A percentile compares a stretch with the other conserved stretches of the same genome.
Evolutionary conservation across 106 monocot genomes (phyloP).

Genomic region (Platanthera zijinensis): DNA sequence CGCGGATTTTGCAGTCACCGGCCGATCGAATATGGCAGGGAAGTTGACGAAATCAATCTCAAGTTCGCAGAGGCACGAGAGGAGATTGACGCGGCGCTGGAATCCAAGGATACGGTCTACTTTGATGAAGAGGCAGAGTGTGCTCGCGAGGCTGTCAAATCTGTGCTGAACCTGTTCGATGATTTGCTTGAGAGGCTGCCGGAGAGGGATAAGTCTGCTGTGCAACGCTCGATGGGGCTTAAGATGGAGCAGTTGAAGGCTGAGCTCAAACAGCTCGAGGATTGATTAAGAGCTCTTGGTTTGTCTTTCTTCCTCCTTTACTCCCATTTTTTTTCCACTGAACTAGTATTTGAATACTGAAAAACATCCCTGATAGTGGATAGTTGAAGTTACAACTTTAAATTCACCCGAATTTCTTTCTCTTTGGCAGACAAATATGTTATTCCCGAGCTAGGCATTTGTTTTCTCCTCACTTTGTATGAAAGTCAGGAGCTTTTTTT

Average conservation of each 20-base stretch:
- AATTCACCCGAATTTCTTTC: too few relatives aligned
- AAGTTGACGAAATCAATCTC: slow-evolving; percentile 92
- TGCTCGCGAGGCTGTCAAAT: slow-evolving; percentile 81
- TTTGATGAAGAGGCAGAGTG: slow-evolving; percentile 93
- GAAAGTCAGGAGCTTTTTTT: too few relatives aligned
- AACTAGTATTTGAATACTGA: too few relatives aligned
- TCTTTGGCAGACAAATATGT: too few relatives aligned
- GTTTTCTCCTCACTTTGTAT: too few relatives aligned
- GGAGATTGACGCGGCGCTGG: slow-evolving; percentile 96
- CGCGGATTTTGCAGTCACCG: slow-evolving; percentile 17
- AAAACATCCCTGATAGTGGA: too few relatives aligned
- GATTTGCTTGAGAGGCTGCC: slow-evolving; percentile 52
- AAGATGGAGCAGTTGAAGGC: slow-evolving; percentile 99
- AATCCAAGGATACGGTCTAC: slow-evolving; percentile 96
- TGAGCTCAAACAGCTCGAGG: slow-evolving; percentile 77
- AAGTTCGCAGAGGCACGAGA: slow-evolving; percentile 97
- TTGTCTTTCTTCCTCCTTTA: not conserved
- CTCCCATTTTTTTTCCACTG: not conserved
- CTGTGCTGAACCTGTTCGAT: slow-evolving; percentile 45
- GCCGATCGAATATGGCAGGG: slow-evolving; percentile 34
- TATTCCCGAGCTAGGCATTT: too few relatives aligned
- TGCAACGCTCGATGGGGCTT: slow-evolving; percentile 94
- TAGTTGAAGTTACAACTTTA: too few relatives aligned
- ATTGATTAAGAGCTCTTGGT: slow-evolving; percentile 20
- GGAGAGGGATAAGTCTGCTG: slow-evolving; percentile 43